Evolutionary conservation across 108 stramenopile species (phyloP).

Genomic region (Fragilariopsis cylindrus): DNA sequence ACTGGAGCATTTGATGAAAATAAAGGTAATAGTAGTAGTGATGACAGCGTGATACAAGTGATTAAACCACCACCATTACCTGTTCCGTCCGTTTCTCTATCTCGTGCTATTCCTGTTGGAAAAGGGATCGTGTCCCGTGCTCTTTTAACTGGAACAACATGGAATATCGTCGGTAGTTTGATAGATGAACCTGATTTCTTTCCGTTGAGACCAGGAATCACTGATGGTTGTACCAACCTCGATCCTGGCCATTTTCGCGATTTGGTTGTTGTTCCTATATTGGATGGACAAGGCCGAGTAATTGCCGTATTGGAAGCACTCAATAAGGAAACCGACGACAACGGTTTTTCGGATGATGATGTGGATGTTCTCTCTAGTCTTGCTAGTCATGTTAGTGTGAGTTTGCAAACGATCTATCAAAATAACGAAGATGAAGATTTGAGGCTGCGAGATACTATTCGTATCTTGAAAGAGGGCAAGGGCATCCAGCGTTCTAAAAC

Average conservation of each 20-base stretch:
- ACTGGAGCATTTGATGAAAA: not conserved
- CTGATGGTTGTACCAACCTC: not conserved
- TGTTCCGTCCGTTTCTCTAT: not conserved
- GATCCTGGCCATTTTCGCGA: constrained; percentile 13
- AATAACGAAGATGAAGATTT: constrained; percentile 42
- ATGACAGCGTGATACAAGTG: no score
- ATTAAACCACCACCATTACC: not conserved
- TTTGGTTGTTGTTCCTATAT: constrained; percentile 58
- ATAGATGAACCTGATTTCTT: constrained; percentile 42
- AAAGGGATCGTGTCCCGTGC: constrained; percentile 54
- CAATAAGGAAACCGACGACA: constrained; percentile 44
- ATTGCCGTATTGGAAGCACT: constrained; percentile 71
- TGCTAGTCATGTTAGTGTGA: constrained; percentile 57
- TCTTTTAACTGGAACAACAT: constrained; percentile 52
- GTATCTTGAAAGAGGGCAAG: constrained; percentile 54
- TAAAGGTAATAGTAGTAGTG: not conserved
- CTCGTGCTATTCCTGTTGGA: constrained; percentile 40
- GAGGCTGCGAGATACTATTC: constrained; percentile 56
- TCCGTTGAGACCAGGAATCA: constrained; percentile 11
- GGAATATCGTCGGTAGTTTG: constrained; percentile 48
- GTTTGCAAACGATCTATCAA: constrained; percentile 43
- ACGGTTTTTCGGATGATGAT: constrained; percentile 51
- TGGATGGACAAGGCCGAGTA: constrained; percentile 46
- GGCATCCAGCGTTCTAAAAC: constrained; percentile 21
- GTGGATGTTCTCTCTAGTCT: constrained; percentile 55